Evolutionary conservation across 768 basidiomycete species (phyloP).

Genomic region (Kwoniella heveanensis): DNA sequence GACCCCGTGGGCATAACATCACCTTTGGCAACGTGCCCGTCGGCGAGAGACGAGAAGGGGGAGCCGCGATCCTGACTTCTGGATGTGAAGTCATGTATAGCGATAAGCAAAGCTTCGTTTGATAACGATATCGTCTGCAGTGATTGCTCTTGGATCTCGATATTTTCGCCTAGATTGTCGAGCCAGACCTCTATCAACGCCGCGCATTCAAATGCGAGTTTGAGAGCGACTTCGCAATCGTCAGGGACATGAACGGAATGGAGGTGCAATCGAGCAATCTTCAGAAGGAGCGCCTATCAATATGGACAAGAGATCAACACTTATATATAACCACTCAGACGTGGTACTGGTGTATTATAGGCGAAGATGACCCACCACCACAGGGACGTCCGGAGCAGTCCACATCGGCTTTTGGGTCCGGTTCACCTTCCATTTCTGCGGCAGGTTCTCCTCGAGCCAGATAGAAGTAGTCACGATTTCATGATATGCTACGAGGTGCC

Average conservation of each 20-base stretch:
- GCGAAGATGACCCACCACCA: slow-evolving; percentile 20
- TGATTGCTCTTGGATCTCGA: not conserved
- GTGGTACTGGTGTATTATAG: not conserved
- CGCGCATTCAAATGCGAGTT: not conserved
- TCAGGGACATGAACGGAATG: not conserved
- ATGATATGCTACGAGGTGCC: slow-evolving; percentile 23
- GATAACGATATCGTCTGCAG: not conserved
- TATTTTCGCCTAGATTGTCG: not conserved
- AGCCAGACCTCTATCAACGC: not conserved
- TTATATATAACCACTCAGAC: too few relatives aligned
- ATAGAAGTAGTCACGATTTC: slow-evolving; percentile 23
- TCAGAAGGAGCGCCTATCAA: not conserved
- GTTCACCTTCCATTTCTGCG: slow-evolving; percentile 13
- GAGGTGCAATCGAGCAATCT: not conserved
- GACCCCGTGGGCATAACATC: too few relatives aligned
- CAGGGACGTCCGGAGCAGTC: slow-evolving; percentile 22
- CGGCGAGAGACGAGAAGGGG: too few relatives aligned
- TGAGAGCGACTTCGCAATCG: not conserved
- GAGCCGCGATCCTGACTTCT: not conserved
- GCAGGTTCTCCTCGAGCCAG: slow-evolving; percentile 18
- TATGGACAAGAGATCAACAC: too few relatives aligned
- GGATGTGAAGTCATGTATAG: not conserved
- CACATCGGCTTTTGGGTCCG: slow-evolving; percentile 10
- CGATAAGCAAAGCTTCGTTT: not conserved
- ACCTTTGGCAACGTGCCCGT: too few relatives aligned